Evolutionary conservation across 208 protist genomes (phyloP).

Genomic region (Sergeia podlipaevii): DNA sequence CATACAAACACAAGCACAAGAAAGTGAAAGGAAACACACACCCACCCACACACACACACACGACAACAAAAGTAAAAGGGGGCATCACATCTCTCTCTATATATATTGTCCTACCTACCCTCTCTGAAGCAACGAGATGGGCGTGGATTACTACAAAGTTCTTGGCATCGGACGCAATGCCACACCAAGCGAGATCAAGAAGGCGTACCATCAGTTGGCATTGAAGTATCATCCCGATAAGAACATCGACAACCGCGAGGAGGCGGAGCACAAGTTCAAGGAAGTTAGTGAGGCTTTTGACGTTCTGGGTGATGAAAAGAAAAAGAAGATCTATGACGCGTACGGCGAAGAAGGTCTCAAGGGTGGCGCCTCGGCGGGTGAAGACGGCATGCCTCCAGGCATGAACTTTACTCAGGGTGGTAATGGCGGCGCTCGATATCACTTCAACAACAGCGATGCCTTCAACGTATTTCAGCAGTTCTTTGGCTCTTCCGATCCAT

Average conservation of each 20-base stretch:
- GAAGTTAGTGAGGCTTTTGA: conserved; percentile 97
- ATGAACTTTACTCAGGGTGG: conserved; percentile 32
- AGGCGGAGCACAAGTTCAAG: conserved; percentile 90
- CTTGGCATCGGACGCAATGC: conserved; percentile 69
- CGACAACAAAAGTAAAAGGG: not conserved
- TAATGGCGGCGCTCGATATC: conserved; percentile 34
- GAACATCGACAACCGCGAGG: conserved; percentile 78
- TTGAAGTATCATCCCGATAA: conserved; percentile 94
- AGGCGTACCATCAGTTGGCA: conserved; percentile 89
- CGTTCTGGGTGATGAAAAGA: conserved; percentile 95
- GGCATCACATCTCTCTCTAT: too few species aligned
- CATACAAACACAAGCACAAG: not conserved
- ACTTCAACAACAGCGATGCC: conserved; percentile 73
- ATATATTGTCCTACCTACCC: too few species aligned
- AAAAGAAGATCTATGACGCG: conserved; percentile 97
- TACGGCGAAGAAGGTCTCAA: conserved; percentile 97
- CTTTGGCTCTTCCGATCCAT: conserved; percentile 83
- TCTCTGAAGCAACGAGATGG: conserved; percentile 19
- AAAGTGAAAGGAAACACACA: not conserved
- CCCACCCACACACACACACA: not conserved
- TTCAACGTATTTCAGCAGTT: conserved; percentile 88
- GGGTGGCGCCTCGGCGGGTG: conserved; percentile 56
- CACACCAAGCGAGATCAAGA: conserved; percentile 81
- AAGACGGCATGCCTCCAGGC: conserved; percentile 63
- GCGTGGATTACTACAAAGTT: conserved; percentile 89